Conservation (phyloP, 257 asterid species). For the Paraleonurus japonicus region DNA sequence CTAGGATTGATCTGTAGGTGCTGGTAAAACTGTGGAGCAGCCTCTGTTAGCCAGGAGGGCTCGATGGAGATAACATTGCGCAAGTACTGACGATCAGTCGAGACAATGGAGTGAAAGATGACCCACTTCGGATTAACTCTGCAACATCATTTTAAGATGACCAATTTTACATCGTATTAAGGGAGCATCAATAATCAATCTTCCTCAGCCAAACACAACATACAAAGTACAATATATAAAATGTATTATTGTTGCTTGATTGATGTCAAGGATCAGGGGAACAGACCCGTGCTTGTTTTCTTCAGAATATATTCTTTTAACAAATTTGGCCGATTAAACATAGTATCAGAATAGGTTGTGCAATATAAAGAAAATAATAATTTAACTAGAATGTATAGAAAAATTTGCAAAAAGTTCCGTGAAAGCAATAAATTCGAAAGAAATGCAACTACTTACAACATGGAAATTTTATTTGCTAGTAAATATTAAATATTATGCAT, state of each 20-base stretch:
- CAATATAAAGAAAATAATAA: too few relatives aligned
- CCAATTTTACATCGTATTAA: background rate
- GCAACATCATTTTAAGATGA: slow-evolving; percentile 25
- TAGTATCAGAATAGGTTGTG: background rate
- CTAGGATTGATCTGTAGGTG: slow-evolving; percentile 44
- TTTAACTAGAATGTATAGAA: too few relatives aligned
- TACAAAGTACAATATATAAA: background rate
- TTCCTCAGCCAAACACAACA: background rate
- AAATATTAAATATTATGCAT: background rate
- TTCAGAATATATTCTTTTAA: background rate
- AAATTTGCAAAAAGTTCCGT: too few relatives aligned
- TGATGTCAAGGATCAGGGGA: background rate
- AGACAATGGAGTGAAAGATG: slow-evolving; percentile 76
- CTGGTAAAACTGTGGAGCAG: slow-evolving; percentile 91
- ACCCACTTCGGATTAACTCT: slow-evolving; percentile 97
- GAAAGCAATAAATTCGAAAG: background rate
- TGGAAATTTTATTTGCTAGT: background rate
- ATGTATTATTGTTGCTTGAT: background rate
- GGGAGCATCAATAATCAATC: background rate
- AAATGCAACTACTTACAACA: background rate
- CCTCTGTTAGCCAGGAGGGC: slow-evolving; percentile 86
- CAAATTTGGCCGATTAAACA: background rate
- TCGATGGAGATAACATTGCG: slow-evolving; percentile 83
- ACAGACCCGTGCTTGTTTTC: background rate
- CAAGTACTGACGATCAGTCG: slow-evolving; percentile 96